Conservation (phyloP, 2,329 filamentous ascomycete genomes). For the Huntiella moniliformis region DNA sequence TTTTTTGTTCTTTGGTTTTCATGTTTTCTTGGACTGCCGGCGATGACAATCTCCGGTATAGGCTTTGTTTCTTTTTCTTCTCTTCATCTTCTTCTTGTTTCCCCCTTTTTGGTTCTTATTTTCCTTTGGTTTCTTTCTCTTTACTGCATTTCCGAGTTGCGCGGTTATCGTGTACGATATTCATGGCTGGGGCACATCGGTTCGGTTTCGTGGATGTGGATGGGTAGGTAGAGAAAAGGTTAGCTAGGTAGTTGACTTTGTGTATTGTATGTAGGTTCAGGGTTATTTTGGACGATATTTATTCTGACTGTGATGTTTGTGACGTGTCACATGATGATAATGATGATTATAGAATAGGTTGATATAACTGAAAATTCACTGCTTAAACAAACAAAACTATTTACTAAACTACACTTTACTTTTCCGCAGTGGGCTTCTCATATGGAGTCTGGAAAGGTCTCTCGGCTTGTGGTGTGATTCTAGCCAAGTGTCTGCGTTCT, state of each 20-base stretch:
- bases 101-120: neutral
- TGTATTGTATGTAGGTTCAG: no score
- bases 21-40: neutral
- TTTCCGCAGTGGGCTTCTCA: conserved; percentile 3
- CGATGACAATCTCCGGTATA: neutral
- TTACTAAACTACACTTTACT: neutral
- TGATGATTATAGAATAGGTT: no score
- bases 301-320: no score
- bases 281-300: no score
- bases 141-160: conserved; percentile 5
- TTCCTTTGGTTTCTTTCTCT: neutral
- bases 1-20: neutral
- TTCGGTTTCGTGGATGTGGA: no score
- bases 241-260: no score
- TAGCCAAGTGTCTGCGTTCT: conserved; percentile 57
- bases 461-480: conserved; percentile 72
- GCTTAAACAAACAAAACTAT: neutral
- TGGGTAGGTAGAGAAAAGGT: no score
- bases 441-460: conserved; percentile 24
- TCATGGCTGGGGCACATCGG: neutral
- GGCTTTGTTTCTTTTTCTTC: neutral
- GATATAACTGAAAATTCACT: no score
- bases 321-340: no score
- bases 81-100: neutral
- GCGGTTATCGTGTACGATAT: conserved; percentile 5